Evolutionary conservation across 441 rosid species (phyloP).

Genomic region (Croton setiger): DNA sequence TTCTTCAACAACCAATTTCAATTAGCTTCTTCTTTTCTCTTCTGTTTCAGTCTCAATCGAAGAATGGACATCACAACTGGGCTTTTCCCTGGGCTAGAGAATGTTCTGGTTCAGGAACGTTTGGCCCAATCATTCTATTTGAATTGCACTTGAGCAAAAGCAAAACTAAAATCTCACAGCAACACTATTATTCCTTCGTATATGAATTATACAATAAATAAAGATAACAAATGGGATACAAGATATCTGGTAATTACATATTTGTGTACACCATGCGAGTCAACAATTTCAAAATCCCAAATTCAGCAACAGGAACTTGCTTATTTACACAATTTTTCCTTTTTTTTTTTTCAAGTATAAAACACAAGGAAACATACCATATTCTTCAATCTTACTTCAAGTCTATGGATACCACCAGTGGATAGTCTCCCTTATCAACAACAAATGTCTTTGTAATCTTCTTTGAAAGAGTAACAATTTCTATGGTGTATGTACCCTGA

Average conservation of each 20-base stretch:
- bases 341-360: background rate
- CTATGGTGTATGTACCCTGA: slow-evolving; percentile 59
- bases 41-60: too few species aligned
- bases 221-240: background rate
- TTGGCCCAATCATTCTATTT: background rate
- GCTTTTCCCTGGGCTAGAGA: too few species aligned
- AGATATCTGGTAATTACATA: background rate
- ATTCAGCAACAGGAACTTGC: background rate
- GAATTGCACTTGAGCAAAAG: background rate
- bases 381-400: slow-evolving; percentile 23
- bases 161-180: background rate
- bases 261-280: background rate
- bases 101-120: background rate
- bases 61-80: too few species aligned
- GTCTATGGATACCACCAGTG: slow-evolving; percentile 53
- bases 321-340: background rate
- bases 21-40: background rate
- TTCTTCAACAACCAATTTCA: background rate
- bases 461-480: slow-evolving; percentile 36
- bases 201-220: background rate
- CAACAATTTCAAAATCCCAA: background rate
- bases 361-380: background rate
- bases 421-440: slow-evolving; percentile 59
- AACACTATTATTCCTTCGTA: background rate
- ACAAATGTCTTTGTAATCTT: slow-evolving; percentile 47